Base-by-base conservation (phyloP, 176 grass and related monocot species). In the Avena insularis region DNA sequence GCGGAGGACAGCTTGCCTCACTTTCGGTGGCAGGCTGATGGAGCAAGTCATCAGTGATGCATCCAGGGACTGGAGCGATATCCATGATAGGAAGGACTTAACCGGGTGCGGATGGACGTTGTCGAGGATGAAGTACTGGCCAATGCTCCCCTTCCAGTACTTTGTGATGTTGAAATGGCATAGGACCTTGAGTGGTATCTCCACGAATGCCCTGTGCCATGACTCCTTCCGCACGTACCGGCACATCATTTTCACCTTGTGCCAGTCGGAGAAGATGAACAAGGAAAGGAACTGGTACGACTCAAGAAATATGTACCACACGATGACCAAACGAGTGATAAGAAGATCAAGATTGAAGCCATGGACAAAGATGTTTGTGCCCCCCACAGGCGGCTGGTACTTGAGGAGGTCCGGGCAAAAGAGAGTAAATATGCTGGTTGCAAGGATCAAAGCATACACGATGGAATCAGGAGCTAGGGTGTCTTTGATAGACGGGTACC, bases 231-330 rank as follows among this genome's bases (percentile, higher is more conserved):
- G 54, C 12, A 84, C 68, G 9, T 74, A 84, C 36, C n/a, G 53
- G 14, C 82, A 84, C 69, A 84, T 1, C 82, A 74, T 74, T 54
- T 83, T 84, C 35, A 84, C 82, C 36, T 84, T 84, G 53, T 84
- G 68, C 68, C 82, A 84, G 8, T 84, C 68, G 4, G 82, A 84
- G 68, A 84, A 74, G 68, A 84, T 20, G 33, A 74, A 61, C 0
- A 55, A 55, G 53, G 82, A 16, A 19, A 84, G 3, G 54, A 84
- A 84, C 35, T 84, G 82, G 69, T 84, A 84, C 1, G 68, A 48
- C 82, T 84, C 82, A 0, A 84, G 9, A 4, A 84, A 46, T 13
- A 84, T 84, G 53, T 84, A 84, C 68, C 50, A 60, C 0, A 61
- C 1, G 2, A 84, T 74, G 54, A 84, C 53, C 35, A 83, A 6